phyloP scores from a whole-genome alignment of 2,329 filamentous ascomycete genomes.

The Aspergillus unguis region DNA sequence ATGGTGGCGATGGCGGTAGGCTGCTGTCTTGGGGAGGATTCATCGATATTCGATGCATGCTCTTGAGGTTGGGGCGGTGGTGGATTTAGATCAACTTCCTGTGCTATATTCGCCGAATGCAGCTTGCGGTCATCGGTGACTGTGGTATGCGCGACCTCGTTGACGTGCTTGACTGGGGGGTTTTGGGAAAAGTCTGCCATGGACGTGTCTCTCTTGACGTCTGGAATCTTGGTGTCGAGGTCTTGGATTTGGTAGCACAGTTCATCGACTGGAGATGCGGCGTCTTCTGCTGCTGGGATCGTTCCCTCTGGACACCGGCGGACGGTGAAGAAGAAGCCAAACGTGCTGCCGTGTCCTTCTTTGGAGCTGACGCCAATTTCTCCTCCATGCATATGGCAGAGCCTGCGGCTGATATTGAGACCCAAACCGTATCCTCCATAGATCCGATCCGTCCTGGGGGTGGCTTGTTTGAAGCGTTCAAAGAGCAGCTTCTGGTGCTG shows the following conservation, averaged over 20 bases:
- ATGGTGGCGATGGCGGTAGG: not conserved
- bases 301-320: constrained; percentile 14
- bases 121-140: constrained; percentile 5
- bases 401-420: constrained; percentile 71
- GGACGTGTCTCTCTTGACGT: constrained; percentile 13
- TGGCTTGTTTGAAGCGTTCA: constrained; percentile 75
- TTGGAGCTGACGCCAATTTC: constrained; percentile 68
- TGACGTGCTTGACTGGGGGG: constrained; percentile 13
- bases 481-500: constrained; percentile 73
- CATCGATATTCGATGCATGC: not conserved
- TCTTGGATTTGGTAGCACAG: constrained; percentile 18
- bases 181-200: constrained; percentile 12
- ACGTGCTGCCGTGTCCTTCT: constrained; percentile 55
- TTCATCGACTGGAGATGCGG: constrained; percentile 13
- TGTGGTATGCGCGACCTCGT: constrained; percentile 11
- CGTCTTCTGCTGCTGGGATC: not conserved
- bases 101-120: constrained; percentile 12
- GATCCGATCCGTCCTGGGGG: constrained; percentile 69
- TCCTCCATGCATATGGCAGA: constrained; percentile 78
- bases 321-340: constrained; percentile 57
- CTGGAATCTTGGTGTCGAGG: constrained; percentile 19
- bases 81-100: not conserved
- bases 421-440: constrained; percentile 78
- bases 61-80: not conserved
- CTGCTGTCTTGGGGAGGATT: not conserved